Base-by-base conservation (phyloP, 2,329 filamentous ascomycete species). In the Amesomyces nigricolor region DNA sequence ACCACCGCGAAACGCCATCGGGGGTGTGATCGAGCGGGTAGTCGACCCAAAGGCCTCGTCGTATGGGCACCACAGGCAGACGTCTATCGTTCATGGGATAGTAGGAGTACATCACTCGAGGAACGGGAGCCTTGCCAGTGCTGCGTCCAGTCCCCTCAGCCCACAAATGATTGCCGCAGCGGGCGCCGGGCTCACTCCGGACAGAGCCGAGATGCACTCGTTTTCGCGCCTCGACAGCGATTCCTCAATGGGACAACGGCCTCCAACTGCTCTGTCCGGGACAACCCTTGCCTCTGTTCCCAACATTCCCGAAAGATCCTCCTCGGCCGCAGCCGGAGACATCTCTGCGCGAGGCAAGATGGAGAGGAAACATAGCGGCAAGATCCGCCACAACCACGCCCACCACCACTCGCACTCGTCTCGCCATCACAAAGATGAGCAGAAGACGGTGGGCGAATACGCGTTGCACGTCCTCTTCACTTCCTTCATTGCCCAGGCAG, bases 391-490 rank as follows among this genome's bases (percentile, higher is more conserved):
- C 65, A 87, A 91, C 59, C 86, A 89, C 67, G 75, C 79, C 6
- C 86, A 88, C 66, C 84, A 91, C 66, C 86, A 85, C 63, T 89
- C 88, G 14, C 85, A 90, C 65, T 92, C 88, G 37, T 86, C 86
- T 49, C 80, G 83, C 53, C 82, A 86, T 64, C 78, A 85, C 63
- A 82, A 83, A 63, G 82, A 87, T 51, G 89, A 95, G 61, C 82
- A 87, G 61, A 95, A 92, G 72, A 96, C 91, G 0, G 91, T 96
- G n/a, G 91, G 91, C 53, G 94, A 99, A 75, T 97, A 96, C 80
- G 94, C 94, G 17, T 77, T 99, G 58, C 92, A 97, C 72, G 92
- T 97, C 64, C 77, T 99, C 43, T 96, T 97, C 72, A 97, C 94
- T 62, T 91, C 91, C 79, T 99, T 99, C 72, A 94, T 97, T 67